A percentile compares a stretch with the other conserved stretches of the same genome.
These are phyloP conservation scores for Inga leiocalycina DNA, from an alignment of 306 rosid species.

Conservation along the genomic window DNA sequence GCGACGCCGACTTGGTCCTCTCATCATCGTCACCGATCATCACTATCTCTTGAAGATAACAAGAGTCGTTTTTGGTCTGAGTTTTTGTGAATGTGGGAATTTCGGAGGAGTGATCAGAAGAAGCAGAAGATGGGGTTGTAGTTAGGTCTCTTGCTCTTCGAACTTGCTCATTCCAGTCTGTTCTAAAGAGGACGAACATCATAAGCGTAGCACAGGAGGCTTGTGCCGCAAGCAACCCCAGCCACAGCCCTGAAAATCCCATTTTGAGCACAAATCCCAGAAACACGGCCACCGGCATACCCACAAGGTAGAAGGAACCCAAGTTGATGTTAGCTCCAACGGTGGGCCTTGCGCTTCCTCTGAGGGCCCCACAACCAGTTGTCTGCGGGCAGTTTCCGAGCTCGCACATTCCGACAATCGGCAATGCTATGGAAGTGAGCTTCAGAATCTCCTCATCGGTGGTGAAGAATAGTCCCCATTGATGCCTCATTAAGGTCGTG, in stretches of 20 bases:
- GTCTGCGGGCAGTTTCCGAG: constrained; percentile 98
- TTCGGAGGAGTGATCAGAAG: constrained; percentile 23
- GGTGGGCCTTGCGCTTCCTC: constrained; percentile 89
- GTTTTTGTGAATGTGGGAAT: constrained; percentile 37
- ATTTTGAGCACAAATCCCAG: constrained; percentile 68
- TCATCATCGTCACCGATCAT: constrained; percentile 41
- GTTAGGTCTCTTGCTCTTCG: constrained; percentile 74
- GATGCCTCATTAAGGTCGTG: constrained; percentile 72
- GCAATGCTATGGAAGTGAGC: constrained; percentile 78
- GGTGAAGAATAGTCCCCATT: constrained; percentile 87
- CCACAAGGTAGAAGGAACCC: constrained; percentile 89
- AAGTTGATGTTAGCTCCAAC: constrained; percentile 85
- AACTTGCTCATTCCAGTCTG: constrained; percentile 78
- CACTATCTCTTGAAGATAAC: constrained; percentile 54
- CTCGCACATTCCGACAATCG: constrained; percentile 88
- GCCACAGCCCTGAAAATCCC: constrained; percentile 91
- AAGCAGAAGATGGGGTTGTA: constrained; percentile 16
- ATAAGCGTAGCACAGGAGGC: constrained; percentile 76
- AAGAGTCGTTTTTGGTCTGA: constrained; percentile 12
- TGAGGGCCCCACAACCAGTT: constrained; percentile 84
- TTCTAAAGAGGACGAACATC: constrained; percentile 71
- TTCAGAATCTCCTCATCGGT: constrained; percentile 60
- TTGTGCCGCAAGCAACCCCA: constrained; percentile 97
- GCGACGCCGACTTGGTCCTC: constrained; percentile 37
- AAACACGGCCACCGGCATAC: constrained; percentile 86